phyloP scores from a whole-genome alignment of 805 yeast species.

The Teunomyces atbi region DNA sequence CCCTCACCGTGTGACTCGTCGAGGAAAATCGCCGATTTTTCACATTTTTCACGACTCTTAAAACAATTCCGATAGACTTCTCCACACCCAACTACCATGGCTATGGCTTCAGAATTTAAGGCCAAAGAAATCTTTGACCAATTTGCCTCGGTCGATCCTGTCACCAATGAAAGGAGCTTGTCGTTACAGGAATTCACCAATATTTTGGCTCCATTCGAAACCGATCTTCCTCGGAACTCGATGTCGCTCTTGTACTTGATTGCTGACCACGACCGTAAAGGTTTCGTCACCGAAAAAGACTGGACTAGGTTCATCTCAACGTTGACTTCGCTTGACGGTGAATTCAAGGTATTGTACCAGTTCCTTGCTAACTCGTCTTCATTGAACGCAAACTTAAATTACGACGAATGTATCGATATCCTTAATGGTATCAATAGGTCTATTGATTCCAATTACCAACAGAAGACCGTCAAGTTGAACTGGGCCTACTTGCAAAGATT shows the following conservation, averaged over 20 bases:
- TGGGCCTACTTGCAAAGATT: slow-evolving; percentile 42
- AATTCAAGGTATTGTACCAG: slow-evolving; percentile 52
- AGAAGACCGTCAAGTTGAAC: slow-evolving; percentile 39
- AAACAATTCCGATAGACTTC: background rate
- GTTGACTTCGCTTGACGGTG: slow-evolving; percentile 39
- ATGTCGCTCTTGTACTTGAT: slow-evolving; percentile 66
- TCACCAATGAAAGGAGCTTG: slow-evolving; percentile 20
- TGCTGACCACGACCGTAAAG: slow-evolving; percentile 72
- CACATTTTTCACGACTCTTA: background rate
- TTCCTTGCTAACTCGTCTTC: slow-evolving; percentile 29
- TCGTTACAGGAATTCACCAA: slow-evolving; percentile 36
- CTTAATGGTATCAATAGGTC: slow-evolving; percentile 39
- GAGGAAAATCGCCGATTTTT: slow-evolving; percentile 3
- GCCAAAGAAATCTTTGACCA: slow-evolving; percentile 34
- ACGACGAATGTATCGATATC: slow-evolving; percentile 33
- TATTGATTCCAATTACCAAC: slow-evolving; percentile 42
- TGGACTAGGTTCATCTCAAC: slow-evolving; percentile 70
- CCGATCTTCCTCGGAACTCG: slow-evolving; percentile 37
- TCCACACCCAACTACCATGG: background rate
- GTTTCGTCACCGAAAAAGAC: slow-evolving; percentile 65
- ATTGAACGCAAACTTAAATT: slow-evolving; percentile 18
- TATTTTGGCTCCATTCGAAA: slow-evolving; percentile 40
- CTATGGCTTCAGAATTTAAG: slow-evolving; percentile 5
- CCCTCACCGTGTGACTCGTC: slow-evolving; percentile 4
- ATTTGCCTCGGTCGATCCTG: slow-evolving; percentile 29